Base-by-base conservation (phyloP, 106 monocot species). In the Allium sativum region DNA sequence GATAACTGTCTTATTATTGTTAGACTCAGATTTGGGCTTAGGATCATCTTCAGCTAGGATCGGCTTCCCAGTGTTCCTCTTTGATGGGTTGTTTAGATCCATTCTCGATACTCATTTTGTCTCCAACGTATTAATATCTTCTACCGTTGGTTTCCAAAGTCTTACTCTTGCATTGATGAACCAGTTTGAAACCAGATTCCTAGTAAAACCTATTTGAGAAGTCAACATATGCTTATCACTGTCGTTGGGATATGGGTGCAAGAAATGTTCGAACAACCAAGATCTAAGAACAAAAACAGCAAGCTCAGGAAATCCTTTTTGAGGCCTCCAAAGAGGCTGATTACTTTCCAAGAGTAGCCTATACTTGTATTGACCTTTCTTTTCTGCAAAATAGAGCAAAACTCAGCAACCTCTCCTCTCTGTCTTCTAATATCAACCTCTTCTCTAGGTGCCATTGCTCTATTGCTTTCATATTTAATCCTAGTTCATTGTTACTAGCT, bases 211-310 rank as follows among this genome's bases (percentile, higher is more conserved):
- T 7, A 78, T 83, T 60, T 78, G 82, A 65, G 74, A 72, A 51
- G 82, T 78, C 59, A 83, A 40, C 82, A 78, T 83, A 47, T 83
- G 82, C 65, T 83, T 83, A 59, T 78, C 82, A 17, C 72, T 78
- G 44, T 83, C 82, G 66, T 74, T 72, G 12, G 82, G 82, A 65
- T 59, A 86, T 81, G 82, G 86, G 43, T 86, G 86, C 54, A 86
- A 78, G 55, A 86, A 86, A 76, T 86, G 86, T 31, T 86, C 86
- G 20, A 86, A 86, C 57, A 86, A 59, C 86, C 86, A 86, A 1
- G 78, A 69, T 31, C 82, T 60, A 0, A 86, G 62, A 45, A 86
- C 82, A 4, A 69, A n/a, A 44, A 86, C 86, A 8, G 86, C 75
- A 3, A 78, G 62, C 53, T 86, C 86, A 12, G 86, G 86, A 7